A percentile compares a stretch with the other conserved stretches of the same genome.
Evolutionary conservation across 2,329 filamentous ascomycete species (phyloP).

Genomic region (Phialophora chinensis): DNA sequence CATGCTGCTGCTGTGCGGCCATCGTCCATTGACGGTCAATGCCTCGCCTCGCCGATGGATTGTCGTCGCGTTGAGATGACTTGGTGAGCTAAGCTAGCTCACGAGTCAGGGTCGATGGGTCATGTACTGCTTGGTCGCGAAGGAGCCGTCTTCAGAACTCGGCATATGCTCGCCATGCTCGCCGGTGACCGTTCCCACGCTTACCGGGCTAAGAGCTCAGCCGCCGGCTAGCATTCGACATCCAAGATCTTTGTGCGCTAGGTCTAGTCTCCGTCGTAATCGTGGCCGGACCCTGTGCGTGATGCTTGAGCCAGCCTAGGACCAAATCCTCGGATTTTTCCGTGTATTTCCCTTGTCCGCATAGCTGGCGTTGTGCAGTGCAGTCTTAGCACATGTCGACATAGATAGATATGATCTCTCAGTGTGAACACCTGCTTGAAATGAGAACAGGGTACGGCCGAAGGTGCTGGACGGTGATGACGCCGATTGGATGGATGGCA

Average conservation of each 20-base stretch:
- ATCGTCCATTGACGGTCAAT: too few species aligned
- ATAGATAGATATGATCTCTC: background rate
- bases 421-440: background rate
- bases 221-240: background rate
- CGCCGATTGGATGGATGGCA: background rate
- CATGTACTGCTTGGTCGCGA: too few species aligned
- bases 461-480: background rate
- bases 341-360: background rate
- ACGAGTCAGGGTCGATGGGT: too few species aligned
- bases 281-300: background rate
- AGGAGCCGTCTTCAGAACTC: too few species aligned
- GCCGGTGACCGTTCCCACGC: background rate
- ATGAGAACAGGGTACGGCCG: background rate
- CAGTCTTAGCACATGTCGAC: background rate
- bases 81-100: too few species aligned
- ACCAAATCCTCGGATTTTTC: background rate
- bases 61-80: too few species aligned
- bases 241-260: background rate
- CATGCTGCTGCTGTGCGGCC: too few species aligned
- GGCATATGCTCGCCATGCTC: too few species aligned
- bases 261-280: background rate
- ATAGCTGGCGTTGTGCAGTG: background rate
- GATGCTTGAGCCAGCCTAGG: background rate
- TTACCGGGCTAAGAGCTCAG: background rate
- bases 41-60: too few species aligned